A percentile compares a stretch with the other conserved stretches of the same genome.
Conservation (phyloP, 139 green algal genomes). For the Micractinium conductrix region DNA sequence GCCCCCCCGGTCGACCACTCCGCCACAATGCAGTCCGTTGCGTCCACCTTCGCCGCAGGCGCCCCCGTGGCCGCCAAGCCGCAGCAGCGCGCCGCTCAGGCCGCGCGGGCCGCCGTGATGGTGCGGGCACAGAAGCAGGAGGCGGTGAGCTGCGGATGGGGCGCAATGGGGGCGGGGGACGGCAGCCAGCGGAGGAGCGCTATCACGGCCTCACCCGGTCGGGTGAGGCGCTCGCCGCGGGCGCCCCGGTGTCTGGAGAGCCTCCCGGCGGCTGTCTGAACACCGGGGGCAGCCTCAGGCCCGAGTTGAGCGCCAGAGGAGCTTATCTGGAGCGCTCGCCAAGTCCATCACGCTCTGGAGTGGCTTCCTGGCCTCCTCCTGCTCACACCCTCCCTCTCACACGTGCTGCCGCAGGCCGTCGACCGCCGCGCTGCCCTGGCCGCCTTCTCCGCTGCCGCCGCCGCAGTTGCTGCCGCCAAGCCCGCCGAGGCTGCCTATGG, state of each 20-base stretch:
- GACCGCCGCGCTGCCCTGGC: constrained; percentile 78
- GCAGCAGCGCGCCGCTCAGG: constrained; percentile 9
- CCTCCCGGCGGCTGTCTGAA: too few species aligned
- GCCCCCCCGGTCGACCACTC: background rate
- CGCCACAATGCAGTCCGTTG: constrained; percentile 46
- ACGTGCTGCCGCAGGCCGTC: constrained; percentile 34
- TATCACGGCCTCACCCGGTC: background rate
- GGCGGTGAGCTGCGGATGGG: constrained; percentile 36
- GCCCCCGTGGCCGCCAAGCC: constrained; percentile 33
- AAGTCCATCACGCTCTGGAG: too few species aligned
- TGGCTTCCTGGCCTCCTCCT: too few species aligned
- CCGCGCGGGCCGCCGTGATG: constrained; percentile 57
- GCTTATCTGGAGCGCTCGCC: too few species aligned
- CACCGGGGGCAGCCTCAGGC: too few species aligned
- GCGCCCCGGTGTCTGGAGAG: background rate
- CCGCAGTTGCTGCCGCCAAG: constrained; percentile 52
- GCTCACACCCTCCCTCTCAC: too few species aligned
- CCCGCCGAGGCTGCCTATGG: constrained; percentile 85
- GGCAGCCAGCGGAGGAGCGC: background rate
- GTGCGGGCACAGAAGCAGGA: constrained; percentile 64
- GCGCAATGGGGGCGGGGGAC: background rate
- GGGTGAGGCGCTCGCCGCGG: too few species aligned
- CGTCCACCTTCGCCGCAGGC: constrained; percentile 42
- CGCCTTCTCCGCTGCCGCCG: constrained; percentile 67
- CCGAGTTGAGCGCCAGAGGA: too few species aligned